Percentiles rank a stretch among this genome's conserved stretches.
Conservation (phyloP, 2,329 filamentous ascomycete genomes). For the Raffaelea arxii region DNA sequence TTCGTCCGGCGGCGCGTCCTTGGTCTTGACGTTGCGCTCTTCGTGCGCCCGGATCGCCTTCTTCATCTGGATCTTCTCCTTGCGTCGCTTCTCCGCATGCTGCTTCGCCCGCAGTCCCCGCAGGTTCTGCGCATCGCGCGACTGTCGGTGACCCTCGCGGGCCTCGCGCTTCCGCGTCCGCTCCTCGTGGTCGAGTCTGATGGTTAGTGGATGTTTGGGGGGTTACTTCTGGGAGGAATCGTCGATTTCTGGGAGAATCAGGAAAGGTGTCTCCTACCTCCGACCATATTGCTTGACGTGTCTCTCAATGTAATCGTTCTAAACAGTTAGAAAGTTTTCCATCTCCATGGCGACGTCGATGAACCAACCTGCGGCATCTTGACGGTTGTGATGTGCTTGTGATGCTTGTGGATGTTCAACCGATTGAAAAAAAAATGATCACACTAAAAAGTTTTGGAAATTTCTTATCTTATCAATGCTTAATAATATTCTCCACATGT, state of each 20-base stretch:
- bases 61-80: slow-evolving; percentile 98
- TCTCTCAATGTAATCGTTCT: slow-evolving; percentile 78
- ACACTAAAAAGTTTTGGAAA: background rate
- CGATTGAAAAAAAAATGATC: no score
- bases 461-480: background rate
- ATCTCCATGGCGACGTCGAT: background rate
- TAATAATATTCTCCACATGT: background rate
- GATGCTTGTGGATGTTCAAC: no score
- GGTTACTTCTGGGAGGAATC: slow-evolving; percentile 30
- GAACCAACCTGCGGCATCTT: slow-evolving; percentile 12
- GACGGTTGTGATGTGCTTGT: no score
- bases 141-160: slow-evolving; percentile 80
- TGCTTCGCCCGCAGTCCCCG: slow-evolving; percentile 87
- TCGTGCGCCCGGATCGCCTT: slow-evolving; percentile 93
- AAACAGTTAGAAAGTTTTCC: slow-evolving; percentile 33
- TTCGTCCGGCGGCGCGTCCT: slow-evolving; percentile 46
- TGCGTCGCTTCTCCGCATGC: slow-evolving; percentile 84
- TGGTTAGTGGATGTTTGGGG: slow-evolving; percentile 1
- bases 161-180: slow-evolving; percentile 77
- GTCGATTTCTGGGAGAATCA: background rate
- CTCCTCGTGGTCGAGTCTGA: slow-evolving; percentile 69
- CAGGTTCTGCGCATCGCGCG: slow-evolving; percentile 85
- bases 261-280: slow-evolving; percentile 5
- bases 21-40: slow-evolving; percentile 88
- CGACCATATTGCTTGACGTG: slow-evolving; percentile 53